Conservation (phyloP, 169 alveolate genomes). For the Babesia microti region DNA sequence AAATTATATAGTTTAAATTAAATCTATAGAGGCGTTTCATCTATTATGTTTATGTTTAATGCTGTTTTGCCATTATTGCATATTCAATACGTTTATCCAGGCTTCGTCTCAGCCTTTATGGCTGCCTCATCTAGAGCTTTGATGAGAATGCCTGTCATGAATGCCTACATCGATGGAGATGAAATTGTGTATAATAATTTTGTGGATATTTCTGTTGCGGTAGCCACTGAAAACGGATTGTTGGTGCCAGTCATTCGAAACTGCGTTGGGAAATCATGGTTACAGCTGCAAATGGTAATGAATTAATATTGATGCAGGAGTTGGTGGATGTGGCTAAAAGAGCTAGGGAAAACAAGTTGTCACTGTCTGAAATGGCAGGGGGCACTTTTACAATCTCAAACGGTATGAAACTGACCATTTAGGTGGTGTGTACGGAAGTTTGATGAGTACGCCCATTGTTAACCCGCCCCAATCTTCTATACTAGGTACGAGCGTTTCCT, state of each 20-base stretch:
- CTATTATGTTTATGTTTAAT: neutral
- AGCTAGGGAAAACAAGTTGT: constrained; percentile 79
- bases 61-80: constrained; percentile 2
- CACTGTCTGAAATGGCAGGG: constrained; percentile 88
- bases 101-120: constrained; percentile 71
- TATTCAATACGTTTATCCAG: no score
- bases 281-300: constrained; percentile 70
- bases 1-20: neutral
- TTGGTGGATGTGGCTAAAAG: constrained; percentile 67
- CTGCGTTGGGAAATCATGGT: constrained; percentile 72
- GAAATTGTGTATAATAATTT: constrained; percentile 82
- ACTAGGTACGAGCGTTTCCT: constrained; percentile 45
- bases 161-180: constrained; percentile 67
- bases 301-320: constrained; percentile 34
- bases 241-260: constrained; percentile 88
- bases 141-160: constrained; percentile 67
- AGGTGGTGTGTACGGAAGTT: constrained; percentile 90
- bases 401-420: constrained; percentile 39
- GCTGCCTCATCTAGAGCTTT: constrained; percentile 66
- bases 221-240: constrained; percentile 90
- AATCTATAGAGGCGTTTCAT: no score
- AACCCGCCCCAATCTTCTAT: constrained; percentile 91
- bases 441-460: constrained; percentile 90
- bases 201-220: constrained; percentile 89
- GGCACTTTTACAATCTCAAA: constrained; percentile 92